A percentile compares a stretch with the other conserved stretches of the same genome.
Evolutionary conservation across 2,329 filamentous ascomycete species (phyloP).

Genomic region (Penicillium nordicum): DNA sequence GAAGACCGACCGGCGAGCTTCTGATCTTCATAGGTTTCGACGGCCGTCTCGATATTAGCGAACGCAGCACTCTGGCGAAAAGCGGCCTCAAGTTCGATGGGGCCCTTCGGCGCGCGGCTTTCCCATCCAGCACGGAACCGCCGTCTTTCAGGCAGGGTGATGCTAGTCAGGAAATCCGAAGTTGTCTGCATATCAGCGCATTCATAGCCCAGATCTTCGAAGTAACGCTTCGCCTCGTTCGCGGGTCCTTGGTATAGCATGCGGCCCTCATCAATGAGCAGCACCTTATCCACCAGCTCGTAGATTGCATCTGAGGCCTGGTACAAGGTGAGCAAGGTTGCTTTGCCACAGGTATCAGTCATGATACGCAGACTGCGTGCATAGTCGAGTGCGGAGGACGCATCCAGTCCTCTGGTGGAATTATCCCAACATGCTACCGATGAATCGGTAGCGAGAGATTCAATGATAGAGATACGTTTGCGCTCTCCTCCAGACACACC

Average conservation of each 20-base stretch:
- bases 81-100: slow-evolving; percentile 63
- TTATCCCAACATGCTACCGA: slow-evolving; percentile 74
- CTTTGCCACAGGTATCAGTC: slow-evolving; percentile 67
- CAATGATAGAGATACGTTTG: slow-evolving; percentile 70
- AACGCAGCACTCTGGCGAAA: slow-evolving; percentile 62
- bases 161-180: slow-evolving; percentile 68
- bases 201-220: slow-evolving; percentile 59
- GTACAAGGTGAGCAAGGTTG: slow-evolving; percentile 65
- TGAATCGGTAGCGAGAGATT: slow-evolving; percentile 66
- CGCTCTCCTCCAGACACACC: slow-evolving; percentile 73
- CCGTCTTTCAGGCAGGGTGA: slow-evolving; percentile 66
- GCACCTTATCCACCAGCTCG: slow-evolving; percentile 68
- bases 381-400: slow-evolving; percentile 70
- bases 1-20: slow-evolving; percentile 31
- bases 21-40: slow-evolving; percentile 55
- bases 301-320: slow-evolving; percentile 65
- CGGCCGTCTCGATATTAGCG: slow-evolving; percentile 55
- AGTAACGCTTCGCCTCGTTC: slow-evolving; percentile 57
- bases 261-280: slow-evolving; percentile 67
- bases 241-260: slow-evolving; percentile 60
- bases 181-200: slow-evolving; percentile 61
- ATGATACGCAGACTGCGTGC: slow-evolving; percentile 63
- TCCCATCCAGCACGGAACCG: slow-evolving; percentile 62
- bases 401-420: slow-evolving; percentile 68
- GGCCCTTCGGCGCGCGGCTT: slow-evolving; percentile 59